Evolutionary conservation across 192 early-diverging fungal species (phyloP).

Genomic region (Podila minutissima): DNA sequence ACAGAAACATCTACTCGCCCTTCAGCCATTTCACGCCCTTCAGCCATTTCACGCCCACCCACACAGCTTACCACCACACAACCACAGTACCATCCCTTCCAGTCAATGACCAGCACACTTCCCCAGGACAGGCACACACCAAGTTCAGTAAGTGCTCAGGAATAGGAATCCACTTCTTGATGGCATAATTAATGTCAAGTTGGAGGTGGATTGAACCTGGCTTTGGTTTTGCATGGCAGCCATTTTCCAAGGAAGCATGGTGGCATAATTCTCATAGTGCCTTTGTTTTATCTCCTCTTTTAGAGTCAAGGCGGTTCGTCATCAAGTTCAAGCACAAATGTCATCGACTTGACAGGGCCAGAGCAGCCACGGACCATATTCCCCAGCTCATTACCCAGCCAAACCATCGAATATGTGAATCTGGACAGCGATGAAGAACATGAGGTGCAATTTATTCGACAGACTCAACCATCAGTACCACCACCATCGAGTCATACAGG

Average conservation of each 20-base stretch:
- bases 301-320: background rate
- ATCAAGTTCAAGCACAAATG: background rate
- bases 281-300: background rate
- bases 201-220: too few species aligned
- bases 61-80: too few species aligned
- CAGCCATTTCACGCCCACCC: too few species aligned
- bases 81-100: background rate
- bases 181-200: too few species aligned
- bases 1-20: too few species aligned
- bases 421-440: conserved; percentile 29
- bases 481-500: too few species aligned
- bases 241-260: background rate
- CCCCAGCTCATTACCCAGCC: conserved; percentile 21
- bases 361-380: conserved; percentile 14
- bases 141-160: background rate
- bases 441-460: conserved; percentile 22
- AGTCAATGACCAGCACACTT: background rate
- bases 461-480: background rate
- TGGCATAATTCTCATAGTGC: background rate
- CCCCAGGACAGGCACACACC: background rate
- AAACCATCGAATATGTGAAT: conserved; percentile 29
- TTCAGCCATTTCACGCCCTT: too few species aligned
- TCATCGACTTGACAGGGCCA: conserved; percentile 33
- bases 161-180: too few species aligned
- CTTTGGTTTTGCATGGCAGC: background rate